Conservation (phyloP, 306 rosid species). For the Quercus engelmannii region DNA sequence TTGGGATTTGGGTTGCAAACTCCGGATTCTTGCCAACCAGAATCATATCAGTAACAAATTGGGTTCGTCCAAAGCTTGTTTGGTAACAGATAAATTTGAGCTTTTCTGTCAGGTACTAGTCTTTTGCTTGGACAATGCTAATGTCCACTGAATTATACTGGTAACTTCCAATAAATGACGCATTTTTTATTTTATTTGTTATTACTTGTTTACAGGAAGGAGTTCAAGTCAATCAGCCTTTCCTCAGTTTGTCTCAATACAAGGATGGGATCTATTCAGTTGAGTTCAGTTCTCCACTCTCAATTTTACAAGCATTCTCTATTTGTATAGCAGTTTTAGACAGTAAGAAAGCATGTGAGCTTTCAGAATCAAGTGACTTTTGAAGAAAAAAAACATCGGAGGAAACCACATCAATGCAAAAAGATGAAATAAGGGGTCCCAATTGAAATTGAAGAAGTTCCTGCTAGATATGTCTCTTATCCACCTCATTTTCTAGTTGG, state of each 20-base stretch:
- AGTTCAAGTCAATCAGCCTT: constrained; percentile 46
- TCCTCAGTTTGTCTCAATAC: constrained; percentile 51
- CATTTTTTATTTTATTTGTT: constrained; percentile 20
- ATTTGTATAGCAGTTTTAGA: constrained; percentile 79
- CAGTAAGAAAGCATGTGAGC: constrained; percentile 49
- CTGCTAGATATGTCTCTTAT: constrained; percentile 34
- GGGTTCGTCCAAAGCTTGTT: constrained; percentile 36
- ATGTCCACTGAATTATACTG: constrained; percentile 1
- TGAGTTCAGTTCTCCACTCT: constrained; percentile 63
- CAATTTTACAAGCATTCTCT: constrained; percentile 88
- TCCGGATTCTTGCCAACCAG: constrained; percentile 54
- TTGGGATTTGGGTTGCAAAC: constrained; percentile 97
- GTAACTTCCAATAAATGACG: constrained; percentile 8
- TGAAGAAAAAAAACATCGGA: constrained; percentile 40
- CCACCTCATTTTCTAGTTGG: constrained; percentile 60
- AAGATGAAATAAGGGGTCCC: constrained; percentile 32
- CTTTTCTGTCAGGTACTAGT: constrained; percentile 72
- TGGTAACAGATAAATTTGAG: constrained; percentile 43
- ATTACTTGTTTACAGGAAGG: constrained; percentile 52
- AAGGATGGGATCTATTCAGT: constrained; percentile 76
- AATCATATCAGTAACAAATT: constrained; percentile 36
- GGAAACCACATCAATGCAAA: constrained; percentile 31
- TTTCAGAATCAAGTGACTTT: constrained; percentile 38
- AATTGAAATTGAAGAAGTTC: constrained; percentile 28
- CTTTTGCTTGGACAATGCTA: constrained; percentile 7